phyloP scores from a whole-genome alignment of 352 stramenopile species.

The Pelagophyceae sp. region DNA sequence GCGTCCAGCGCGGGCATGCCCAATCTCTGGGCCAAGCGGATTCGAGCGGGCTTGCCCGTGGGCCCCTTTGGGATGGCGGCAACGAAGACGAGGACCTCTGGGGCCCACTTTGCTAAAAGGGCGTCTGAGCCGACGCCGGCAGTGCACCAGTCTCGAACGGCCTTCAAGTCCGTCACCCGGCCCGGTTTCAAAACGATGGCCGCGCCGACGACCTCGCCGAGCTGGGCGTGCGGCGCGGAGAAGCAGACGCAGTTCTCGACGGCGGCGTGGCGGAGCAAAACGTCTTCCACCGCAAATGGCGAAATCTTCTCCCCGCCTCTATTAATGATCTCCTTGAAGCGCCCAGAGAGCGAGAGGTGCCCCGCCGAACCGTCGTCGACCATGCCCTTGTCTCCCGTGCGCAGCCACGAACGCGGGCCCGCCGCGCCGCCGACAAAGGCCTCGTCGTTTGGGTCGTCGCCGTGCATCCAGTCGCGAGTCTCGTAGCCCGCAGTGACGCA shows the following conservation, averaged over 20 bases:
- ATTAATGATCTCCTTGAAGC: constrained; percentile 56
- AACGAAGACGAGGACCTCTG: neutral
- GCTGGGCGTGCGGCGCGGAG: constrained; percentile 8
- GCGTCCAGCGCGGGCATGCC: neutral
- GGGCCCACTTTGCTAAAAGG: neutral
- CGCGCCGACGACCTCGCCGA: constrained; percentile 24
- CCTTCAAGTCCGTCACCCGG: neutral
- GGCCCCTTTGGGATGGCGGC: neutral
- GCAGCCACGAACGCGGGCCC: neutral
- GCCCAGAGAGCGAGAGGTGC: constrained; percentile 44
- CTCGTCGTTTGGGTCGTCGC: neutral
- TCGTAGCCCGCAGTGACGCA: constrained; percentile 14
- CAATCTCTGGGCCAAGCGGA: neutral
- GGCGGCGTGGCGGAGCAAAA: neutral
- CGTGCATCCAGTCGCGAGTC: neutral
- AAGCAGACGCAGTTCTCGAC: constrained; percentile 13
- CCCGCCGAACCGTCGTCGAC: constrained; percentile 29
- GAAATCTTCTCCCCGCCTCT: constrained; percentile 49
- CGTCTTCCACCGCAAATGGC: constrained; percentile 47
- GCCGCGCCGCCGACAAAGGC: neutral
- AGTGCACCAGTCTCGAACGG: neutral
- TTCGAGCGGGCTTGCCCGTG: constrained; percentile 8
- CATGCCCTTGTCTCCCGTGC: constrained; percentile 4
- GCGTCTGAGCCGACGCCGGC: neutral
- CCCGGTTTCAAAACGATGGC: neutral